A percentile compares a stretch with the other conserved stretches of the same genome.
Conservation (phyloP, 2,329 filamentous ascomycete genomes). For the Ascochyta viciae-villosae region DNA sequence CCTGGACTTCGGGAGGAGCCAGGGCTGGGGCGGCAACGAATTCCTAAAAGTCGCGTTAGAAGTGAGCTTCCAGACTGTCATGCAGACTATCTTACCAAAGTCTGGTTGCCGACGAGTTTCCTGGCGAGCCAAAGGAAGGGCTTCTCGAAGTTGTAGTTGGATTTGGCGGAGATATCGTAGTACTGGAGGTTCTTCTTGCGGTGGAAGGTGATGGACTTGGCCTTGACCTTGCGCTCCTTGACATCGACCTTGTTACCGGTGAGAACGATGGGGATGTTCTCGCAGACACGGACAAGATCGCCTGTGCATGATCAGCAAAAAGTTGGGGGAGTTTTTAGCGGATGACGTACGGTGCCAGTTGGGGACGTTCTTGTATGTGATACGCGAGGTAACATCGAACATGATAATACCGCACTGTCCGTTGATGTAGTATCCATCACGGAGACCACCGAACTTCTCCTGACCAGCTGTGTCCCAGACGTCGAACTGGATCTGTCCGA, state of each 20-base stretch:
- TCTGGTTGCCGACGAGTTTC: slow-evolving; percentile 95
- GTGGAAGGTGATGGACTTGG: slow-evolving; percentile 99
- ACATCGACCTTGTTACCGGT: slow-evolving; percentile 99
- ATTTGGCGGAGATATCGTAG: slow-evolving; percentile 99
- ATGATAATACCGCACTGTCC: slow-evolving; percentile 99
- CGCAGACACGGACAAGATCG: slow-evolving; percentile 98
- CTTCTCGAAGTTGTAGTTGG: slow-evolving; percentile 99
- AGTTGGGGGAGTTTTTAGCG: neutral
- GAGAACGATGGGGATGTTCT: slow-evolving; percentile 98
- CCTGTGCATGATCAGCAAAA: slow-evolving; percentile 60
- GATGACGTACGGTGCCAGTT: slow-evolving; percentile 96
- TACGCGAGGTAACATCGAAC: slow-evolving; percentile 99
- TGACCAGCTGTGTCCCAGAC: slow-evolving; percentile 99
- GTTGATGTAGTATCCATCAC: slow-evolving; percentile 99
- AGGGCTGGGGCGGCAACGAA: slow-evolving; percentile 96
- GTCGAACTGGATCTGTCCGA: slow-evolving; percentile 96
- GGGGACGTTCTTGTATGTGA: slow-evolving; percentile 99
- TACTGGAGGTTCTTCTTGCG: slow-evolving; percentile 99
- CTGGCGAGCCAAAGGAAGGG: slow-evolving; percentile 99
- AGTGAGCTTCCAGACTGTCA: slow-evolving; percentile 9
- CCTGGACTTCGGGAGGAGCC: slow-evolving; percentile 88
- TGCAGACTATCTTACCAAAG: slow-evolving; percentile 66
- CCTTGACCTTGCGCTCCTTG: slow-evolving; percentile 99
- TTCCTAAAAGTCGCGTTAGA: slow-evolving; percentile 65
- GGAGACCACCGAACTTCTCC: slow-evolving; percentile 99